These are phyloP conservation scores for Sugiyamaella castrensis DNA, from an alignment of 1,139 yeast genomes.

Conservation along the genomic window DNA sequence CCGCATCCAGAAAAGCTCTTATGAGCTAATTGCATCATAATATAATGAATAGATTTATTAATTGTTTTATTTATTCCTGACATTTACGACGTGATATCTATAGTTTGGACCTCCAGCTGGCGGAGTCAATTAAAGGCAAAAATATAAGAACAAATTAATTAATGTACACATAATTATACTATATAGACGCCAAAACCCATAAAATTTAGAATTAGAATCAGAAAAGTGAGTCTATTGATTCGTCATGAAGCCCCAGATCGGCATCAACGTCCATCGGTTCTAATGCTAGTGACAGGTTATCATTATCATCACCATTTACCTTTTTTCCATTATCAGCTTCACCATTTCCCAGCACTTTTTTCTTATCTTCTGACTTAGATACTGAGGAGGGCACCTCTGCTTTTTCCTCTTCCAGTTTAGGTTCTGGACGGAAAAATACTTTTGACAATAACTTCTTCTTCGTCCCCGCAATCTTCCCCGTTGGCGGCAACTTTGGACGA, in stretches of 20 bases:
- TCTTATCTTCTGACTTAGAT: background rate
- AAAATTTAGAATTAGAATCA: background rate
- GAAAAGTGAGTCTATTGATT: conserved; percentile 19
- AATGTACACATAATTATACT: conserved; percentile 6
- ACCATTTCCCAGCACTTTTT: background rate
- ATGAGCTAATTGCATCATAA: too few species aligned
- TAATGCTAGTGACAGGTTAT: background rate
- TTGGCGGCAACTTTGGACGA: conserved; percentile 89
- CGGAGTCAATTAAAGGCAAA: too few species aligned
- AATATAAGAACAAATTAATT: too few species aligned
- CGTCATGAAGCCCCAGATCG: conserved; percentile 15
- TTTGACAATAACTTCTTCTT: conserved; percentile 49
- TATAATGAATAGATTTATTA: too few species aligned
- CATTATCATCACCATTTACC: background rate
- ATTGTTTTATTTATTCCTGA: too few species aligned
- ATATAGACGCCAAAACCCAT: background rate
- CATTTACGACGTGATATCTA: too few species aligned
- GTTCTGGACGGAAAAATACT: conserved; percentile 26
- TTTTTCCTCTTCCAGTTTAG: background rate
- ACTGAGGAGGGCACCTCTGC: background rate
- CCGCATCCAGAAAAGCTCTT: too few species aligned
- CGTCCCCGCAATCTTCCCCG: conserved; percentile 74
- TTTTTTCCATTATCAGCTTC: background rate
- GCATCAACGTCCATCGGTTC: conserved; percentile 8
- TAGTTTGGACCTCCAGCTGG: too few species aligned